Base-by-base conservation (phyloP, 2,329 filamentous ascomycete species). In the Amauroascus niger region DNA sequence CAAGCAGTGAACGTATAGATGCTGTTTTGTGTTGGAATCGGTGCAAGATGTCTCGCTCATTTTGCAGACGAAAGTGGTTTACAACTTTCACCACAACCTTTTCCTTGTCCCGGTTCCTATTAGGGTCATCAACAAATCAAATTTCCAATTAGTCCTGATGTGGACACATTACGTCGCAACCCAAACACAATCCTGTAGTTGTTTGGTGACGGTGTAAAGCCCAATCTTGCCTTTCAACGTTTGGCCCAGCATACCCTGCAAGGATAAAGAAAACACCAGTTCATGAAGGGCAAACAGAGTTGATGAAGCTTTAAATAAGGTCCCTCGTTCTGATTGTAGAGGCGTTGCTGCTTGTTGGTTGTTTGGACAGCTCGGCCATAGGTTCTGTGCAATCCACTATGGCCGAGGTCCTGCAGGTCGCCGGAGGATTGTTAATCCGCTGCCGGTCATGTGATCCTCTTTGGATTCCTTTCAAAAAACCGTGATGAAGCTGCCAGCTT, bases 11-110 rank as follows among this genome's bases (percentile, higher is more conserved):
- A 2, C 49, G 55, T 16, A 58, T 44, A 20, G n/a, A 51, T 7
- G 57, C 51, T 1, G 56, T 57, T 7, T 46, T 28, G 40, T 1
- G 6, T 30, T 57, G 57, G 41, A 60, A 59, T 13, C 52, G 53
- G 1, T 18, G 52, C 9, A 61, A 48, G 3, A 61, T 53, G 37
- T 60, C 53, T 7, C 49, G 53, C 28, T 61, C 56, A 52, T 58
- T 60, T 14, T 54, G 52, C 7, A 60, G 41, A 1, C 55, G 55
- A 50, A 56, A 59, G 45, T 58, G 56, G 35, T 51, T 8, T 14
- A 53, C 46, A 30, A 37, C 40, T 49, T 59, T 59, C 2, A 56
- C 13, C 11, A 58, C 52, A 14, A 54, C 47, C 1, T 37, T 39
- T 33, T 49, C 35, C 24, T 57, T 35, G 3, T 43, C 43, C 35